phyloP scores from a whole-genome alignment of 2,329 filamentous ascomycete species.

The Aspergillus flavus region DNA sequence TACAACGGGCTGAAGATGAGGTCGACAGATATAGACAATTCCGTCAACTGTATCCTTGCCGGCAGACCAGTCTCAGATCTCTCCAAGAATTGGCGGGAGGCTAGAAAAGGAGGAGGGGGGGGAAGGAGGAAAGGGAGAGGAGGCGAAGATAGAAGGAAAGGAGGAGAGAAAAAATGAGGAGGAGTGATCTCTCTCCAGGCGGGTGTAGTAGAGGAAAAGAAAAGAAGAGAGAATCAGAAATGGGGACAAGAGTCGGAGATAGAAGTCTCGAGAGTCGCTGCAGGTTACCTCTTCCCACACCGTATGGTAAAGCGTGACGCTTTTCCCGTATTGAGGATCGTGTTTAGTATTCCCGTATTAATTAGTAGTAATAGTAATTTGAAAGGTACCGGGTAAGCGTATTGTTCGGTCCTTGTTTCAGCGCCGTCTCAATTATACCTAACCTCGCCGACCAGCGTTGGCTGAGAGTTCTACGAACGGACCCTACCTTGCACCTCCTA shows the following conservation, averaged over 20 bases:
- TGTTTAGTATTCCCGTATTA: constrained; percentile 12
- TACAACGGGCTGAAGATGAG: constrained; percentile 32
- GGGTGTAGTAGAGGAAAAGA: constrained; percentile 43
- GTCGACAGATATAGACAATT: constrained; percentile 26
- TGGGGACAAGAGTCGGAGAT: constrained; percentile 27
- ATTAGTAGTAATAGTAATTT: constrained; percentile 4
- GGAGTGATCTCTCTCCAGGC: constrained; percentile 45
- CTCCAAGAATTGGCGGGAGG: constrained; percentile 41
- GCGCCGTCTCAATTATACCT: constrained; percentile 18
- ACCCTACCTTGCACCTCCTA: constrained; percentile 7
- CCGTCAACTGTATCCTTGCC: constrained; percentile 33
- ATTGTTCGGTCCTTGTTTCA: constrained; percentile 22
- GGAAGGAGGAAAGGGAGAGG: constrained; percentile 36
- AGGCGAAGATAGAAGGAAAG: constrained; percentile 36
- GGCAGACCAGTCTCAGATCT: constrained; percentile 41
- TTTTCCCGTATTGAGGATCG: constrained; percentile 17
- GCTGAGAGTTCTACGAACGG: constrained; percentile 2
- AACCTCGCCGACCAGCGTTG: constrained; percentile 9
- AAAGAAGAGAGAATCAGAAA: constrained; percentile 34
- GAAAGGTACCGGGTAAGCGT: constrained; percentile 12
- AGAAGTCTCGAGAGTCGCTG: constrained; percentile 26
- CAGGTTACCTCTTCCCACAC: constrained; percentile 24
- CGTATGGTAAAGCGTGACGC: constrained; percentile 27
- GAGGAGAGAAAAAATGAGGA: constrained; percentile 39
- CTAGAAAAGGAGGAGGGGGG: constrained; percentile 25